Base-by-base conservation (phyloP, 257 asterid species). In the Primulina huaijiensis region DNA sequence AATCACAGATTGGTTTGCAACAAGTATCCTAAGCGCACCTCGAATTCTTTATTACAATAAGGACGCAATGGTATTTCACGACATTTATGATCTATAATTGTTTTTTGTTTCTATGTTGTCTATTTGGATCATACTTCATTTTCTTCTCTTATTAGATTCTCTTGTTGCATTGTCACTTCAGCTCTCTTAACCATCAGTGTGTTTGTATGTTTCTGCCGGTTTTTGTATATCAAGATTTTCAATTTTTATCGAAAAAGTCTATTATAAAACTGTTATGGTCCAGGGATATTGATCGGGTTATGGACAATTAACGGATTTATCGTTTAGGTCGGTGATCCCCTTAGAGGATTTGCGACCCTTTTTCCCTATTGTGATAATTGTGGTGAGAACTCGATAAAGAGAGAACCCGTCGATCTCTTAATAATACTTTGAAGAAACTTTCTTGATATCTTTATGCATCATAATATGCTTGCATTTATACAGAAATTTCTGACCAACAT, bases 1-100 rank as follows among this genome's bases (percentile, higher is more conserved):
- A 67, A 76, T 90, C 73, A 85, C 96, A 31, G 92, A 93, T 74
- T 93, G 99, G 99, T 59, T 93, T 75, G 92, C 96, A 10, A 82
- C 95, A 60, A 78, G 72, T 80, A 84, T 86, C 81, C 86, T 93
- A 67, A 86, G 67, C 64, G 77, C 89, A 85, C 97, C 97, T 50
- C 95, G 96, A 70, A 93, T 93, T 63, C 83, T 75, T 62, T 93
- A 89, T 81, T 83, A 87, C 79, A 80, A 92, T 0, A 89, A 86
- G 88, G 99, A 93, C 79, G 81, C 99, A 59, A 23, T 93, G 96
- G 99, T 93, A 90, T 78, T 82, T 62, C 73, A 65, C 69, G 38
- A 7, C n/a, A 25, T 60, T 60, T 35, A 63, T 61, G 55, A 10
- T 63, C 60, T 37, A 66, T 31, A 4, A 31, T 11, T 59, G 19